Conservation (phyloP, 805 yeast genomes). For the Spathaspora gorwiae region DNA sequence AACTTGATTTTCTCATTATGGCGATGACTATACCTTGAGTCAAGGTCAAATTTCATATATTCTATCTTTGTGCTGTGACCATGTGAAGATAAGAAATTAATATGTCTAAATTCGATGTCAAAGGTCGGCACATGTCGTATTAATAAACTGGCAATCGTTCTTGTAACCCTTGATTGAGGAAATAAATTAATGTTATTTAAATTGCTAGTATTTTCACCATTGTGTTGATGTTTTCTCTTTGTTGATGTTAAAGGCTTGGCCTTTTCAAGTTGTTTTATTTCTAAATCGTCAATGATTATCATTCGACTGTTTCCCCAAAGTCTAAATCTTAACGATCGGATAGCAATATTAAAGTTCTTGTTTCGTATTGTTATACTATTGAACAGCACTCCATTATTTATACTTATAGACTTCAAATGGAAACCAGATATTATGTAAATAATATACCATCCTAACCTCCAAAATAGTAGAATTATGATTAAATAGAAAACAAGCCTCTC, state of each 20-base stretch:
- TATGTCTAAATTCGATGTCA: conserved; percentile 19
- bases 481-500: not conserved
- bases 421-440: conserved; percentile 29
- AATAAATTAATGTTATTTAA: conserved; percentile 5
- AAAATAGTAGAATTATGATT: not conserved
- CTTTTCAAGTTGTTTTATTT: not conserved
- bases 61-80: conserved; percentile 11
- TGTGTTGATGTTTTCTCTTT: not conserved
- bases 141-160: conserved; percentile 9
- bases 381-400: conserved; percentile 37
- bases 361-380: conserved; percentile 21
- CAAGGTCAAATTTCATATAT: conserved; percentile 16
- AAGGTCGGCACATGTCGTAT: conserved; percentile 17
- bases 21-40: conserved; percentile 18
- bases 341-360: conserved; percentile 9
- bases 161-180: conserved; percentile 13
- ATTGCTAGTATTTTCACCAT: not conserved
- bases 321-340: conserved; percentile 24
- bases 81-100: conserved; percentile 3
- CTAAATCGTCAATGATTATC: conserved; percentile 26
- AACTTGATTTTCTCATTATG: conserved; percentile 14
- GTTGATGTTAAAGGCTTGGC: not conserved
- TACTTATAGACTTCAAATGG: conserved; percentile 26
- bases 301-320: conserved; percentile 37
- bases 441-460: conserved; percentile 21